Conservation (phyloP, 495 filamentous ascomycete genomes). For the Tirmania nivea region DNA sequence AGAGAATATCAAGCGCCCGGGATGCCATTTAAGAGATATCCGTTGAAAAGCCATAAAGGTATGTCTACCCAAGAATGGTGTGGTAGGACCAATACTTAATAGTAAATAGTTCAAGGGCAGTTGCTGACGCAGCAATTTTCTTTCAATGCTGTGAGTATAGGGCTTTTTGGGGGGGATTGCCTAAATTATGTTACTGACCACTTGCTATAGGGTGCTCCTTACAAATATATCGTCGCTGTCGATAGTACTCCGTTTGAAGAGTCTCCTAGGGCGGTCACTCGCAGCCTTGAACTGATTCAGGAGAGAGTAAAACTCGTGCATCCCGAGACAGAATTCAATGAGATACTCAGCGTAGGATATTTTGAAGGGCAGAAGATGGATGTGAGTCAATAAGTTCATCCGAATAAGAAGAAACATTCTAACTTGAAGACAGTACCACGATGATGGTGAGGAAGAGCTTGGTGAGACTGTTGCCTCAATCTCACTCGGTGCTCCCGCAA, state of each 20-base stretch:
- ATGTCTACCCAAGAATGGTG: slow-evolving; percentile 2
- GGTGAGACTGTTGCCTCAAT: slow-evolving; percentile 57
- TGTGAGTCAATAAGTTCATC: slow-evolving; percentile 27
- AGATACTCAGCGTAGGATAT: slow-evolving; percentile 54
- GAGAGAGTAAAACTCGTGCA: slow-evolving; percentile 9
- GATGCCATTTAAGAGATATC: slow-evolving; percentile 37
- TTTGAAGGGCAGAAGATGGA: slow-evolving; percentile 45
- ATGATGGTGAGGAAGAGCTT: slow-evolving; percentile 59
- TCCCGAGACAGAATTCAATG: slow-evolving; percentile 36
- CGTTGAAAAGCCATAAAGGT: slow-evolving; percentile 25
- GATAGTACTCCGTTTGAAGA: slow-evolving; percentile 39
- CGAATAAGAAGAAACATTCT: not conserved
- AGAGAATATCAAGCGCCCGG: slow-evolving; percentile 33
- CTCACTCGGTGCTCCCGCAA: slow-evolving; percentile 45
- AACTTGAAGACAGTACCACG: slow-evolving; percentile 41
- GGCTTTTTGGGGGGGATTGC: not conserved
- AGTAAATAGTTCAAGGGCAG: slow-evolving; percentile 21
- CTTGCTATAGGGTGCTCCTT: slow-evolving; percentile 45
- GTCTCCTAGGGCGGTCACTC: slow-evolving; percentile 34
- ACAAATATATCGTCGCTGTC: slow-evolving; percentile 57
- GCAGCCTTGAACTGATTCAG: slow-evolving; percentile 23
- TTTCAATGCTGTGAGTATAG: slow-evolving; percentile 42
- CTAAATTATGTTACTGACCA: slow-evolving; percentile 4
- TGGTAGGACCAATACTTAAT: not conserved
- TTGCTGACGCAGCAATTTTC: slow-evolving; percentile 45